Base-by-base conservation (phyloP, 2,329 filamentous ascomycete species). In the Dactylonectria macrodidyma region DNA sequence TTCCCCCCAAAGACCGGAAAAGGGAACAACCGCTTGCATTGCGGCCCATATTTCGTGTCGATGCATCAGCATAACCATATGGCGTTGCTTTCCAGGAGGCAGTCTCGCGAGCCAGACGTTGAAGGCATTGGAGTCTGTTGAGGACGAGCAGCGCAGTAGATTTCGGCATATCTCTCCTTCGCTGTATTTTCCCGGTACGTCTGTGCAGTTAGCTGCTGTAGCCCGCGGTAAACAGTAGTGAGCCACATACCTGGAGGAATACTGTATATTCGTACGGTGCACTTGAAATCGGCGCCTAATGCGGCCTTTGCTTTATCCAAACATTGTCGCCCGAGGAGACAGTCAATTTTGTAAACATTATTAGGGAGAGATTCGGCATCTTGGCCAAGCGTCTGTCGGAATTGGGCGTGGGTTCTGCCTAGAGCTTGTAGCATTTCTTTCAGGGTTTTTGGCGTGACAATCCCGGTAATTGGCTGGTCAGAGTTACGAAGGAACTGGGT, bases 401-500 rank as follows among this genome's bases (percentile, higher is more conserved):
- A 30, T 30, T 30, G 26, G 7, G 26, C 26, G 26, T 30, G 26
- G 26, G 26, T 30, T 30, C 7, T 30, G 26, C 26, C 26, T 30
- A 30, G 26, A 30, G 26, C 26, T 30, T 30, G 26, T 30, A 67
- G 34, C 6, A 67, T 59, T 4, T 57, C 14, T 24, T 59, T 41
- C 4, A 67, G 44, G 5, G 19, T 51, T 38, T 62, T 19, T 4
- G 50, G 65, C n/a, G 50, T 56, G 10, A 67, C 16, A 16, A 67
- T 67, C 22, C 65, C 60, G 14, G 65, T 67, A 30, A 67, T 64
- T 12, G 33, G 54, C 16, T 64, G 44, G 33, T 64, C 44, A 7
- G 46, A 26, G 26, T 30, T 30, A 30, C 7, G 26, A 3, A 67
- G 65, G 22, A 67, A 67, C 7, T 59, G 16, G 34, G 60, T 2